Percentiles rank a stretch among this genome's conserved stretches.
phyloP scores from a whole-genome alignment of 2,329 filamentous ascomycete genomes.

The Nigrograna mackinnonii region DNA sequence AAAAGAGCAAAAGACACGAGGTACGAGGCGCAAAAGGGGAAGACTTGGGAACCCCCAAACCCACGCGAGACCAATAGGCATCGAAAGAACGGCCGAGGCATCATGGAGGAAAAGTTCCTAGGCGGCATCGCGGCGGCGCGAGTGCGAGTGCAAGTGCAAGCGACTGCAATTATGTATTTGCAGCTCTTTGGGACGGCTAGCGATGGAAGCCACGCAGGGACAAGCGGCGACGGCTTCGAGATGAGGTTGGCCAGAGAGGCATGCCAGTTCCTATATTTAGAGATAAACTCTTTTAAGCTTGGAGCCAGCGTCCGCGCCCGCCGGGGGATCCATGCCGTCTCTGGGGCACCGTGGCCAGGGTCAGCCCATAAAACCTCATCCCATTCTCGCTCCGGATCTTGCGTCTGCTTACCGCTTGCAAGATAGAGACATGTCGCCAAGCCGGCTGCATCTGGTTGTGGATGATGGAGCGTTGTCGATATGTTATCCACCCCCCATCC shows the following conservation, averaged over 20 bases:
- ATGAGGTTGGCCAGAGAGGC: conserved; percentile 21
- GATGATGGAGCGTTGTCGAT: background rate
- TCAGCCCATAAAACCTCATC: conserved; percentile 12
- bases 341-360: conserved; percentile 20
- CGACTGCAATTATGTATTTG: conserved; percentile 25
- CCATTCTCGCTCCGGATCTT: no score
- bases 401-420: no score
- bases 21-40: conserved; percentile 19
- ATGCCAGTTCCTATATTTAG: conserved; percentile 31
- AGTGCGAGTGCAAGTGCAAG: conserved; percentile 30
- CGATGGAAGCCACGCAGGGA: conserved; percentile 21
- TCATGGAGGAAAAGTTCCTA: conserved; percentile 14
- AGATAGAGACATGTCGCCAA: no score
- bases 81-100: conserved; percentile 17
- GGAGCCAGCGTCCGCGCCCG: conserved; percentile 1
- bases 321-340: conserved; percentile 12
- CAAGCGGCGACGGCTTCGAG: conserved; percentile 19
- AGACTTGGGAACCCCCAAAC: background rate
- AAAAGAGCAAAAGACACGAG: conserved; percentile 29
- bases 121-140: conserved; percentile 19
- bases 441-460: background rate
- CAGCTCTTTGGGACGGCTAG: conserved; percentile 19
- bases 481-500: no score
- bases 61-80: conserved; percentile 14
- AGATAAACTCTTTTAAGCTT: conserved; percentile 34